Evolutionary conservation across 2,329 filamentous ascomycete genomes (phyloP), one percentile per base, ranked within the genome.

Genomic region (Botrytis porri): DNA sequence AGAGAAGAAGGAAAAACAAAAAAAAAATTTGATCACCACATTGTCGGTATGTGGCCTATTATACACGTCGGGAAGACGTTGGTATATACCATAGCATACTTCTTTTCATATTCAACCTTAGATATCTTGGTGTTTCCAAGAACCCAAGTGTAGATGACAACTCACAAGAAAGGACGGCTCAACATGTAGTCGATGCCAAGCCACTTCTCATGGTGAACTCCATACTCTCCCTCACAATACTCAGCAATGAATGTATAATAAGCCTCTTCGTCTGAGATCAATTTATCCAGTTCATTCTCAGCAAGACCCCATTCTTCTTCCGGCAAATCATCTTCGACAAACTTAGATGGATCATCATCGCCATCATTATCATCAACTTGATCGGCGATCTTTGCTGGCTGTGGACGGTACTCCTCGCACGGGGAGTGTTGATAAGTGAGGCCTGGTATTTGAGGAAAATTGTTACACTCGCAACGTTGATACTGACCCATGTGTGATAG

Each of bases 401-500:
- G 16, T 25, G 48, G 48, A 1, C 22, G 22, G 14, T 57, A 67
- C 14, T 20, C 48, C 25, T 41, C 65, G 48, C 65, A 69, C 18
- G 48, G 37, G 37, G 12, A n/a, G 20, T 67, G 39, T 32, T 8
- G 48, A 32, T 22, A 22, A 57, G 10, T 32, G 20, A 22, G 1
- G 22, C 20, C 35, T 20, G 48, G 65, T 32, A 6, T 51, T 8
- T 32, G 39, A 57, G n/a, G 5, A 10, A 41, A 8, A 3, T n/a
- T 51, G 18, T 69, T 69, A 25, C 65, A 69, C 22, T 12, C 37
- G 10, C 65, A 69, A n/a, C 4, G 20, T 12, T 57, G 65, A 37
- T 69, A 57, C 54, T 41, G 37, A 18, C 65, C n/a, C 65, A 69
- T 41, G 20, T 69, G 65, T 32, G 65, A 57, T 22, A 69, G 9